phyloP scores from a whole-genome alignment of 2,329 filamentous ascomycete genomes.

The Aureobasidium musti region DNA sequence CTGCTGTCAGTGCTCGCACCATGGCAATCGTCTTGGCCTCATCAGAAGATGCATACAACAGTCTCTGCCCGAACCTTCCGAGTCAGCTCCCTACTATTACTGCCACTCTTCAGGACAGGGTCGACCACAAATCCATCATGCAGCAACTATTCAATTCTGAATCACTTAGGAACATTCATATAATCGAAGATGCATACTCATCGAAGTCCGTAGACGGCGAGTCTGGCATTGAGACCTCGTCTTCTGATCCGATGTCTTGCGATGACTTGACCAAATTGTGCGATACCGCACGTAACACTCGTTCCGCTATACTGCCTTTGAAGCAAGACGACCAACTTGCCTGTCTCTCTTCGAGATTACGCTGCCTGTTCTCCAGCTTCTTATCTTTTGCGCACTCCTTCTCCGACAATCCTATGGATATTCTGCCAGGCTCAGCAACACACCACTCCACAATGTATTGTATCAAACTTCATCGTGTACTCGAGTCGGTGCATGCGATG shows the following conservation, averaged over 20 bases:
- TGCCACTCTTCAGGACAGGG: conserved; percentile 22
- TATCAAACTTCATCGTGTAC: conserved; percentile 2
- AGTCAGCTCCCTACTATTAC: conserved; percentile 22
- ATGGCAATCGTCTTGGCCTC: conserved; percentile 76
- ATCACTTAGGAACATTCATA: conserved; percentile 11
- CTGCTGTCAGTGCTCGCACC: conserved; percentile 74
- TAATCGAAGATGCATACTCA: background rate
- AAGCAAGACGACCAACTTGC: background rate
- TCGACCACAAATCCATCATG: conserved; percentile 61
- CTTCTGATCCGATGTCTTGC: background rate
- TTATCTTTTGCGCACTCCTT: conserved; percentile 4
- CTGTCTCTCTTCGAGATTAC: background rate
- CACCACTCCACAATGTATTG: background rate
- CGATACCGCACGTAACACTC: background rate
- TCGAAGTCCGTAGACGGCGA: too few species aligned
- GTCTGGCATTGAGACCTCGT: background rate
- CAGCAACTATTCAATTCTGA: conserved; percentile 53
- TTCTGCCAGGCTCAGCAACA: background rate
- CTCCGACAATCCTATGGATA: conserved; percentile 4
- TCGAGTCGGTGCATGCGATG: background rate
- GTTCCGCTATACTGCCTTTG: too few species aligned
- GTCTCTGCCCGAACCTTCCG: conserved; percentile 59
- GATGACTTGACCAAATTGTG: conserved; percentile 7
- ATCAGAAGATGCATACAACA: conserved; percentile 69
- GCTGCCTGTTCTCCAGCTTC: conserved; percentile 4